Evolutionary conservation across 768 basidiomycete species (phyloP).

Genomic region (Mrakia frigida): DNA sequence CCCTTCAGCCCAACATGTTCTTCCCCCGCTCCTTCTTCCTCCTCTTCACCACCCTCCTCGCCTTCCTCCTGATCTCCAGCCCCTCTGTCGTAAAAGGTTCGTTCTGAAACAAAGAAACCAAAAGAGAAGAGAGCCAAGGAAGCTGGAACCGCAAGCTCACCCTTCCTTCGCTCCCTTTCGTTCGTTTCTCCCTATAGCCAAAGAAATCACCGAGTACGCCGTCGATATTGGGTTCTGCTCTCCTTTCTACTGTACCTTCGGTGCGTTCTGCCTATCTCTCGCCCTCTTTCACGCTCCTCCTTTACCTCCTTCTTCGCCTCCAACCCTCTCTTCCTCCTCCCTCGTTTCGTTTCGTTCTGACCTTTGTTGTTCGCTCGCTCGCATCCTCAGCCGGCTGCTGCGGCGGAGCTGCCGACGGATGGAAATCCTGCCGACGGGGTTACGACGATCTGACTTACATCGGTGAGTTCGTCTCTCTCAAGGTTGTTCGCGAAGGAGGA

Average conservation of each 20-base stretch:
- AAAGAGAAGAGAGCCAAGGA: no score
- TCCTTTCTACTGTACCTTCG: neutral
- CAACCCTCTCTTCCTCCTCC: neutral
- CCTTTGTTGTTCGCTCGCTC: no score
- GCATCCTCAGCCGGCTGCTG: constrained; percentile 4
- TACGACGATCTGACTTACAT: constrained; percentile 12
- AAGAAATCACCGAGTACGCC: neutral
- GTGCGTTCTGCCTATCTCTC: no score
- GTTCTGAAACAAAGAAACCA: no score
- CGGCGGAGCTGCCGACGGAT: neutral
- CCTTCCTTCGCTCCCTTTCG: constrained; percentile 41
- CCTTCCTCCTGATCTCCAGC: constrained; percentile 66
- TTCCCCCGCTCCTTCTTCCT: neutral
- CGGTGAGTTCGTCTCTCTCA: neutral
- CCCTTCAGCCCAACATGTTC: constrained; percentile 2
- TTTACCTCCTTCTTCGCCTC: no score
- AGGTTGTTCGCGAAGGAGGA: no score
- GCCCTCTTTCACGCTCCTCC: no score
- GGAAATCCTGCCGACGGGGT: constrained; percentile 1
- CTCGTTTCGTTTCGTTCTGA: neutral
- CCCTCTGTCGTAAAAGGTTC: constrained; percentile 73
- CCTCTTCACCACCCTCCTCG: constrained; percentile 68
- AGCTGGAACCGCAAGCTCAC: no score
- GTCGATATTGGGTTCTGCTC: constrained; percentile 1
- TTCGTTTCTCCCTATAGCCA: neutral